These are phyloP conservation scores for Bifiguratus adelaidae DNA, from an alignment of 192 early-diverging fungal species.

Conservation along the genomic window DNA sequence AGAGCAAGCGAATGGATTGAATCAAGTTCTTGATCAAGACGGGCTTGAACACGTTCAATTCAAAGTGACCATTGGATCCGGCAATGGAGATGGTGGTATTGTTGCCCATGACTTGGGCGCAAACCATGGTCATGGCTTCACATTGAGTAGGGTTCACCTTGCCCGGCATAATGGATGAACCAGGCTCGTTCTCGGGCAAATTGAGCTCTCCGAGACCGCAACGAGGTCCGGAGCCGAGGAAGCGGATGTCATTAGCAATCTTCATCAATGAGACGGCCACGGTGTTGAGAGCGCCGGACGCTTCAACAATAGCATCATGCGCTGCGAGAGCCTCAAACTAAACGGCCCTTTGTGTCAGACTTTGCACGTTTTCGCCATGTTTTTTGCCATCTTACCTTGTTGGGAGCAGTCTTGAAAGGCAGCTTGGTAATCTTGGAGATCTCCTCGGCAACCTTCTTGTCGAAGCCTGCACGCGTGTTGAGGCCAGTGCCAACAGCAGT, in stretches of 20 bases:
- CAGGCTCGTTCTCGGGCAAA: constrained; percentile 98
- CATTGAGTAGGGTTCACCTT: constrained; percentile 99
- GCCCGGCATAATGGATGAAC: constrained; percentile 98
- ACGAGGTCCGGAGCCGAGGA: constrained; percentile 93
- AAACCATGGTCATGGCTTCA: constrained; percentile 99
- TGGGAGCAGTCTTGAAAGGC: constrained; percentile 91
- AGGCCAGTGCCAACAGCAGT: constrained; percentile 97
- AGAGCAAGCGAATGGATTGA: constrained; percentile 82
- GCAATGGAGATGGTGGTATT: constrained; percentile 86
- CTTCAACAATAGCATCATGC: constrained; percentile 97
- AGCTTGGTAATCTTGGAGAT: constrained; percentile 83
- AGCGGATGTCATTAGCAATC: constrained; percentile 98
- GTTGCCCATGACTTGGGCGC: constrained; percentile 99
- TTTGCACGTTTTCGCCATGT: background rate
- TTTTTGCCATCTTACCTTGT: constrained; percentile 55
- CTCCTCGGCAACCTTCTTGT: constrained; percentile 78
- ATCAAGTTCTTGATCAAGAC: constrained; percentile 97
- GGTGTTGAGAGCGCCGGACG: constrained; percentile 89
- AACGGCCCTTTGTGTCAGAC: background rate
- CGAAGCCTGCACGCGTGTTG: constrained; percentile 92
- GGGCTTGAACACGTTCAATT: constrained; percentile 99
- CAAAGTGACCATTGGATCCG: constrained; percentile 96
- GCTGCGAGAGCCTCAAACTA: constrained; percentile 96
- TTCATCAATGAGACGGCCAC: constrained; percentile 95
- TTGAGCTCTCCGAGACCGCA: constrained; percentile 94